Evolutionary conservation across 2,329 filamentous ascomycete genomes (phyloP).

Genomic region (Calonectria hongkongensis): DNA sequence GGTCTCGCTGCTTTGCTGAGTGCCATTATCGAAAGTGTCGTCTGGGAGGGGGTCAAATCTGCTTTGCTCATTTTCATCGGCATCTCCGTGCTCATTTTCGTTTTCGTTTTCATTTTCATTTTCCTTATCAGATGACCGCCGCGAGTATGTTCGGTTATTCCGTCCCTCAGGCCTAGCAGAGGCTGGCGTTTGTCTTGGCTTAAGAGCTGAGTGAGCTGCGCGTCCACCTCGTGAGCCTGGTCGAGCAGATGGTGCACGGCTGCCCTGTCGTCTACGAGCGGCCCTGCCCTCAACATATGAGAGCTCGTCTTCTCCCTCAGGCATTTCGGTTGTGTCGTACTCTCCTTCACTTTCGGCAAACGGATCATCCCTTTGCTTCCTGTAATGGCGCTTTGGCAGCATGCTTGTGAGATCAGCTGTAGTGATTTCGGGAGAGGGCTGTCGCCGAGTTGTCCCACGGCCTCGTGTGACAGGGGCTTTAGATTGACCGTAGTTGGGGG

Average conservation of each 20-base stretch:
- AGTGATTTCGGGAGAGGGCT: slow-evolving; percentile 66
- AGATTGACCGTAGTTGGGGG: slow-evolving; percentile 71
- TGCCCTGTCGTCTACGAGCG: slow-evolving; percentile 60
- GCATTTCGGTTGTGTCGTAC: slow-evolving; percentile 68
- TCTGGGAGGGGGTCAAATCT: slow-evolving; percentile 67
- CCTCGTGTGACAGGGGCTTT: slow-evolving; percentile 56
- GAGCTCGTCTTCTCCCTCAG: slow-evolving; percentile 74
- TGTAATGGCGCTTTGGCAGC: slow-evolving; percentile 71
- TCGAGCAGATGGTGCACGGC: slow-evolving; percentile 54
- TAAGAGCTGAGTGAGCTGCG: slow-evolving; percentile 49
- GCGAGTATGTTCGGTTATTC: slow-evolving; percentile 70
- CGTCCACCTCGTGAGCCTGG: slow-evolving; percentile 55
- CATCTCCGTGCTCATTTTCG: slow-evolving; percentile 59
- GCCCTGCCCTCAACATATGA: slow-evolving; percentile 65
- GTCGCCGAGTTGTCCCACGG: slow-evolving; percentile 58
- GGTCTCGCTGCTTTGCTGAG: slow-evolving; percentile 60
- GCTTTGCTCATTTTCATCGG: slow-evolving; percentile 61
- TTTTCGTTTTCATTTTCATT: slow-evolving; percentile 61
- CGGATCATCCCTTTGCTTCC: slow-evolving; percentile 59
- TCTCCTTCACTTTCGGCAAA: slow-evolving; percentile 69
- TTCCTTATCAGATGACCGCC: slow-evolving; percentile 74
- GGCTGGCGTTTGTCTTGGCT: slow-evolving; percentile 49
- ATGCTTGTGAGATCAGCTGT: slow-evolving; percentile 73
- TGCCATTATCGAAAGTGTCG: slow-evolving; percentile 63
- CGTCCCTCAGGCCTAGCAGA: slow-evolving; percentile 51